Evolutionary conservation across 2,329 filamentous ascomycete species (phyloP), one percentile per base, ranked within the genome.

Genomic region (Chaetoscypha palmicola): DNA sequence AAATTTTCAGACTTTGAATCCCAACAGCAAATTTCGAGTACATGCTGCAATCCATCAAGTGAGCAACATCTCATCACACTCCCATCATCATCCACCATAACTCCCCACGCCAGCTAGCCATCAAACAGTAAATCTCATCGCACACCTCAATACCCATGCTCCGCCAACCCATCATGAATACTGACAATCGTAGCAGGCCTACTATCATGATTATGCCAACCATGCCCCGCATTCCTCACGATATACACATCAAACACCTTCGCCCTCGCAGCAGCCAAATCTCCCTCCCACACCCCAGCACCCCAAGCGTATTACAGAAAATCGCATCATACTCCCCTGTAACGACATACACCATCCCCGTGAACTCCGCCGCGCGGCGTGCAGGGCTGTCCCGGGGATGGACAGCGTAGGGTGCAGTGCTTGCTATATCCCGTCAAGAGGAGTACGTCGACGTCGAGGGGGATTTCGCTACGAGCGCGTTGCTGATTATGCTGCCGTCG

Each of bases 371-470:
- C 2, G 45, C 50, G 43, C 26, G n/a, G 41, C 34, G 11, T n/a
- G 19, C 4, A 48, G 14, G 20, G 39, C 28, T 3, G 41, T 37
- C 2, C 30, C 24, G 31, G 17, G 10, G 16, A 30, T 20, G 23
- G 16, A 21, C 21, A 12, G 5, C 14, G 14, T 20, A 33, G 11
- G 10, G 12, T 5, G 19, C 46, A 22, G 26, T 4, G 19, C 10
- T 30, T 45, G 14, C 50, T 46, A 31, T 50, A 57, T 21, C 58
- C 58, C 3, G 57, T 60, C 16, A 63, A 51, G 28, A 61, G 49
- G 3, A 47, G 45, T 11, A 53, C 50, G 45, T 60, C 54, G 21
- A 56, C 46, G 37, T 59, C 57, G 9, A 35, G 14, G 2, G 59
- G 57, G 34, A 58, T 32, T 53, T 45, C 2, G 43, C 28, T n/a